These are phyloP conservation scores for Aureobasidium mangrovei DNA, from an alignment of 2,329 filamentous ascomycete species.

Conservation along the genomic window DNA sequence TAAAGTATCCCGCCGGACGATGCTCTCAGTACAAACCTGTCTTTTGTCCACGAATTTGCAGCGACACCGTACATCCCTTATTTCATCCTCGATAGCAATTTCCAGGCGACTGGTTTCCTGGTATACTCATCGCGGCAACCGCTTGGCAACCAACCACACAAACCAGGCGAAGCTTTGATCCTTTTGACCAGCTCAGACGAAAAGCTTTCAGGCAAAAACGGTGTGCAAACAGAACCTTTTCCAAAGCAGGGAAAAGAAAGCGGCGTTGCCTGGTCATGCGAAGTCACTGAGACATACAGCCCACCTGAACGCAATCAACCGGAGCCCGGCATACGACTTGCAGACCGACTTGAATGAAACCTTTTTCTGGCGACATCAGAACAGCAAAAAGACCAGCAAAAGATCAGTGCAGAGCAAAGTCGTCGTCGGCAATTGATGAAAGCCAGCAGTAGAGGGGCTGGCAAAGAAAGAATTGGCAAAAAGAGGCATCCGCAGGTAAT, in stretches of 20 bases:
- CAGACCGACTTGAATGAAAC: slow-evolving; percentile 10
- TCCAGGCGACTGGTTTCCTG: background rate
- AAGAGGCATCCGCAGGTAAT: background rate
- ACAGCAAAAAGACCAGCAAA: slow-evolving; percentile 9
- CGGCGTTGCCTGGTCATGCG: slow-evolving; percentile 7
- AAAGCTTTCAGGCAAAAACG: slow-evolving; percentile 1
- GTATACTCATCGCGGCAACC: background rate
- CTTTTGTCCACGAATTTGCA: background rate
- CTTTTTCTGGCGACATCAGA: background rate
- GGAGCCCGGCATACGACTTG: slow-evolving; percentile 10
- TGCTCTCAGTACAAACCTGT: background rate
- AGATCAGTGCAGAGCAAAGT: slow-evolving; percentile 6
- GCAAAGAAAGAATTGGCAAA: background rate
- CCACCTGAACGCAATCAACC: slow-evolving; percentile 12
- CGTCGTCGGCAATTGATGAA: background rate
- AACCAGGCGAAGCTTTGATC: slow-evolving; percentile 7
- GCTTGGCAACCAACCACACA: slow-evolving; percentile 4
- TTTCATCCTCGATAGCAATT: background rate
- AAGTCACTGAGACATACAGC: slow-evolving; percentile 14
- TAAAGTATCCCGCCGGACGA: background rate
- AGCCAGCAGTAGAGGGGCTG: background rate
- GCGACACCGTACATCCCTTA: background rate
- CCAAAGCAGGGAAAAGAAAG: slow-evolving; percentile 10
- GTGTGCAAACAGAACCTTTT: slow-evolving; percentile 8
- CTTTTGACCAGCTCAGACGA: background rate